These are phyloP conservation scores for Metrosideros polymorpha DNA, from an alignment of 441 rosid species.

Conservation along the genomic window DNA sequence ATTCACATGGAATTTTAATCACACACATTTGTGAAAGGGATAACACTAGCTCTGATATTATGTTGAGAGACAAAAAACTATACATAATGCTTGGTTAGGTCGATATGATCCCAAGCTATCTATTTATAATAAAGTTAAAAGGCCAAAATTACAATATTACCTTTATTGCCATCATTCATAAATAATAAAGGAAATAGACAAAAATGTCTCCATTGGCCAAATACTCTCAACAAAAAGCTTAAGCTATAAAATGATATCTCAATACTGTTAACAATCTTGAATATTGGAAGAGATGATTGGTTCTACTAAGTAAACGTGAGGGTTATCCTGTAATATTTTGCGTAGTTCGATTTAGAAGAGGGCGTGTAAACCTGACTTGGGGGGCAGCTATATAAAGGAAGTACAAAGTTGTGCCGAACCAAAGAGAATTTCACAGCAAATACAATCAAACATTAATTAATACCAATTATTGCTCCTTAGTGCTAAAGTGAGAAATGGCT, in stretches of 20 bases:
- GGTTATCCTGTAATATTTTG: not conserved
- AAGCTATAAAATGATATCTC: not conserved
- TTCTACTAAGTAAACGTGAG: not conserved
- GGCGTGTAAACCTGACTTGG: not conserved
- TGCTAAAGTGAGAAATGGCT: not conserved
- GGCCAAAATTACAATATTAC: no score
- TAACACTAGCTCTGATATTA: no score
- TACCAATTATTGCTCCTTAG: not conserved
- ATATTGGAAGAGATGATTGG: not conserved
- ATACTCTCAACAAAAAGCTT: not conserved
- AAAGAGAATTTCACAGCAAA: not conserved
- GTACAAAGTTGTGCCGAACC: not conserved
- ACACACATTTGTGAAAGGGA: no score
- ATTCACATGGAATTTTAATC: no score
- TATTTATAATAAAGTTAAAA: no score
- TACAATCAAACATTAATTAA: not conserved
- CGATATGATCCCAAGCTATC: no score
- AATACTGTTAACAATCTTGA: not conserved
- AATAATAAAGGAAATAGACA: no score
- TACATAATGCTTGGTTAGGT: no score
- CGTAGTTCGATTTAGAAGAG: not conserved
- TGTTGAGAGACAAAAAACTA: no score
- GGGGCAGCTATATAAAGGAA: not conserved
- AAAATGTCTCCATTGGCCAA: no score
- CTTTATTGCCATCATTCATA: no score